These are phyloP conservation scores for Trichaptum fuscoviolaceum DNA, from an alignment of 768 basidiomycete species.

Conservation along the genomic window DNA sequence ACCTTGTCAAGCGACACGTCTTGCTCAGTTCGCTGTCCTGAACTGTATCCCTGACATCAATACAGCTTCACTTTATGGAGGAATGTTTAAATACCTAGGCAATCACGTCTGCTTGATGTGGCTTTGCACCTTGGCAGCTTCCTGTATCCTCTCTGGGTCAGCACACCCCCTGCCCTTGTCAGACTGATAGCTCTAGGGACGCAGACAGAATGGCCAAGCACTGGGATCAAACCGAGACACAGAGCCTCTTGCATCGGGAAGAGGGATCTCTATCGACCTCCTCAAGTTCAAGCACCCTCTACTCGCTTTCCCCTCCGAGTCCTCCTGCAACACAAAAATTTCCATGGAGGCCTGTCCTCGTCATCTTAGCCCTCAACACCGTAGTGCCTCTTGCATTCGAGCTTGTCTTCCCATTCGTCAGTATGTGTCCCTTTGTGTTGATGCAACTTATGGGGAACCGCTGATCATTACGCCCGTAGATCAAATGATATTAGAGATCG, in stretches of 20 bases:
- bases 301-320: background rate
- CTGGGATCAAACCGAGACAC: background rate
- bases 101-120: background rate
- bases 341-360: conserved; percentile 10
- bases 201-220: background rate
- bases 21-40: background rate
- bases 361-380: conserved; percentile 9
- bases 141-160: too few relatives aligned
- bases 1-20: background rate
- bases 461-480: conserved; percentile 9
- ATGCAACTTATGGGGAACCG: background rate
- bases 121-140: background rate
- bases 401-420: conserved; percentile 7
- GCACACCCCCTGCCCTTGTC: background rate
- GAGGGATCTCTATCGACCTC: background rate
- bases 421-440: background rate
- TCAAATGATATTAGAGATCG: conserved; percentile 18
- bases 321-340: conserved; percentile 1
- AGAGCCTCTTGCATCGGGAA: background rate
- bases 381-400: conserved; percentile 15
- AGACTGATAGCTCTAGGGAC: background rate
- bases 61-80: background rate
- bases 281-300: background rate
- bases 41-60: background rate
- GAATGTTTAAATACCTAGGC: background rate